Base-by-base conservation (phyloP, 805 yeast species). In the fission yeast (Schizosaccharomyces pombe) region DNA sequence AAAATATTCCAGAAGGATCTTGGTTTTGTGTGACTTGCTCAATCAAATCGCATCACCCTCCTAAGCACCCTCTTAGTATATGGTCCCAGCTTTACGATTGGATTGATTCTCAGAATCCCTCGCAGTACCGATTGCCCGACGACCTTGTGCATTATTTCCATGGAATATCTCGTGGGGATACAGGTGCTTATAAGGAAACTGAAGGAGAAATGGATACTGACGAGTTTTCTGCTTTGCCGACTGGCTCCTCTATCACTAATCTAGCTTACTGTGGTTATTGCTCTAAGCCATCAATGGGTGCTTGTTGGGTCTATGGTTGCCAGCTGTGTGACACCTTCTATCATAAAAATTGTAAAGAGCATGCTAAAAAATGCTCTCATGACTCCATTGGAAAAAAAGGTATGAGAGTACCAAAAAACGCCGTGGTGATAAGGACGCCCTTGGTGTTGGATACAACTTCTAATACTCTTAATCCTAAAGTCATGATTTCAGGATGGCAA, bases 1-100 rank as follows among this genome's bases (percentile, higher is more conserved):
- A 75, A 53, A 63, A 73, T 39, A 67, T 85, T 5, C 97, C 97
- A 0, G 93, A 81, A 52, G 95, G 82, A 37, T 81, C 78, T 57
- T 89, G 98, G 98, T 78, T 73, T 59, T 89, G 98, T 68, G 73
- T 74, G 19, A 28, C 14, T 4, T 52, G 47, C 31, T 30, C 19
- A 28, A 58, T 11, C 60, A 56, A 52, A 33, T 58, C 56, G 52
- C 57, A 62, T 37, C 72, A 73, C 11, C 71, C 70, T 8, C 57
- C 59, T 9, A 62, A 64, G n/a, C 61, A 62, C 22, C 60, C 61
- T 8, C 55, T 61, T 54, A 70, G 75, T 5, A 58, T 78, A 16
- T 78, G 78, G 59, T 69, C 75, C 1, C 76, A 77, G 56, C 65
- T 89, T 53, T 63, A 87, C 33, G 75, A 79, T 57, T 74, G 75